Percentiles rank a stretch among this genome's conserved stretches.
Evolutionary conservation across 140 eudicot species (phyloP).

Genomic region (Anethum foeniculum): DNA sequence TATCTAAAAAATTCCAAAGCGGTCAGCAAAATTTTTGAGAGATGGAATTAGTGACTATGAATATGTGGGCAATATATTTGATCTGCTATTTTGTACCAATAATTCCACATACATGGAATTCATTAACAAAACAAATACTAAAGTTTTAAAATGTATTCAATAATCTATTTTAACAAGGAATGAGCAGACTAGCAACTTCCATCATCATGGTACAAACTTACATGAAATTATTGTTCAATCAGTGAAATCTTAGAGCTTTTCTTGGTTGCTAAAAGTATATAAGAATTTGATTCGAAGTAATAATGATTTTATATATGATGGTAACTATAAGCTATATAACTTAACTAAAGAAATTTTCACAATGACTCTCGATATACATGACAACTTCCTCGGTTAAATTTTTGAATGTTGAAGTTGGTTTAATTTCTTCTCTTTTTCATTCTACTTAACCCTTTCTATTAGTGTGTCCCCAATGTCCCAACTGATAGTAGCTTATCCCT

Average conservation of each 20-base stretch:
- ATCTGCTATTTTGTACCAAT: neutral
- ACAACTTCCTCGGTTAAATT: neutral
- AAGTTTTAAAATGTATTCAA: neutral
- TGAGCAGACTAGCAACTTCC: neutral
- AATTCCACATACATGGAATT: neutral
- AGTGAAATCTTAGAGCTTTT: neutral
- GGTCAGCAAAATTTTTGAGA: neutral
- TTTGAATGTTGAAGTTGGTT: neutral
- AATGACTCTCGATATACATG: neutral
- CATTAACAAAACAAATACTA: neutral
- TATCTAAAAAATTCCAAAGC: neutral
- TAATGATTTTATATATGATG: neutral
- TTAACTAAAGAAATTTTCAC: neutral
- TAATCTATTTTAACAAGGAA: neutral
- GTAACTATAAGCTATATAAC: neutral
- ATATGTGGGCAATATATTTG: neutral
- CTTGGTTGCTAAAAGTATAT: neutral
- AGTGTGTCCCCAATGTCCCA: neutral
- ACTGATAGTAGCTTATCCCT: neutral
- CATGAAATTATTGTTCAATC: neutral
- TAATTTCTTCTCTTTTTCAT: neutral
- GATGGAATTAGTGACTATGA: neutral
- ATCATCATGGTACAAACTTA: neutral
- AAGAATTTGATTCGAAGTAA: neutral
- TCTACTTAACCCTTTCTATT: neutral